phyloP scores from a whole-genome alignment of 163 green algal genomes.

The Scenedesmus sp. region DNA sequence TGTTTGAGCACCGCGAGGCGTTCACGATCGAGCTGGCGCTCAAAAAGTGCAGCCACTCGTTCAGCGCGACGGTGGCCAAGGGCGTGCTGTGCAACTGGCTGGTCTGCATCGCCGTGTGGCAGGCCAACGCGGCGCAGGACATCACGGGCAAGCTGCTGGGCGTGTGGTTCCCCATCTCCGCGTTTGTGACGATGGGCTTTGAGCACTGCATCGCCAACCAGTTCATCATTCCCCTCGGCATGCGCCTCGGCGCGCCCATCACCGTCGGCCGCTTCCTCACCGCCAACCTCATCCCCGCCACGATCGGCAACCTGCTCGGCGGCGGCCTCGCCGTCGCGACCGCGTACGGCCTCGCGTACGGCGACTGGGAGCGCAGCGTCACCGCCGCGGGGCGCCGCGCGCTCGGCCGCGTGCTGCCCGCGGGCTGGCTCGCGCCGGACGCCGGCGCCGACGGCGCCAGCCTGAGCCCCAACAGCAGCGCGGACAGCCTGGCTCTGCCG shows the following conservation, averaged over 20 bases:
- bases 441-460: too few species aligned
- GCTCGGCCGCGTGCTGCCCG: too few species aligned
- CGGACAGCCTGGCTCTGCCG: too few species aligned
- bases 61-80: slow-evolving; percentile 55
- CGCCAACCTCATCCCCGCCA: slow-evolving; percentile 71
- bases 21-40: slow-evolving; percentile 52
- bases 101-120: slow-evolving; percentile 81
- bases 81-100: slow-evolving; percentile 84
- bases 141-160: slow-evolving; percentile 48
- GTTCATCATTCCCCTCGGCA: slow-evolving; percentile 74
- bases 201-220: slow-evolving; percentile 83
- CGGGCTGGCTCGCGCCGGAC: too few species aligned
- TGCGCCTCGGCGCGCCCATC: slow-evolving; percentile 43
- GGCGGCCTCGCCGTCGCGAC: slow-evolving; percentile 59
- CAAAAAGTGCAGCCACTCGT: slow-evolving; percentile 54
- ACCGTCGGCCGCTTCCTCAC: slow-evolving; percentile 58
- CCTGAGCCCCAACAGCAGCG: too few species aligned
- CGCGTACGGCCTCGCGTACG: background rate
- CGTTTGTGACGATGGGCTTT: slow-evolving; percentile 53
- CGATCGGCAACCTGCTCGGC: slow-evolving; percentile 73
- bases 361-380: background rate
- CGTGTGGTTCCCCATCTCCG: slow-evolving; percentile 21
- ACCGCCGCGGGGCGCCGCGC: background rate
- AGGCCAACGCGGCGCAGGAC: slow-evolving; percentile 60
- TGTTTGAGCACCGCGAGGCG: slow-evolving; percentile 13